Evolutionary conservation across 192 early-diverging fungal species (phyloP), one percentile per base, ranked within the genome.

Genomic region (Anaeromyces robustus): DNA sequence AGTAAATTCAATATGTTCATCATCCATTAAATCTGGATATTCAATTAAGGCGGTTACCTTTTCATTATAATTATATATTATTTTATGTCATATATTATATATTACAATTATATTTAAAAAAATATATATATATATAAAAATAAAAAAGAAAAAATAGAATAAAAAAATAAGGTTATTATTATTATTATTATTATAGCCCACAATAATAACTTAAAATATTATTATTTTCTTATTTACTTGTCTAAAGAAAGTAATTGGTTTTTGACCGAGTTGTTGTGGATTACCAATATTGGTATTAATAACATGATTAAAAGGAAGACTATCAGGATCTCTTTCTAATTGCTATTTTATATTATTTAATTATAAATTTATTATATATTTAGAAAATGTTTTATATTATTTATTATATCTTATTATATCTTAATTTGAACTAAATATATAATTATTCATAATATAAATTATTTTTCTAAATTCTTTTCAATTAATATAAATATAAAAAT

Each of bases 241-340:
- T 77, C 97, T 93, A 89, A 97, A 93, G 81, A 99, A 99, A 26
- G 96, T 97, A 84, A 98, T 94, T 29, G 96, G 96, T 83, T 92
- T 90, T 87, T 97, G 94, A 41, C 84, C 85, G 22, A 96, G 89
- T 87, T 94, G 94, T 87, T 96, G 95, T 78, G 95, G 95, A 85
- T 97, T 97, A 82, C 95, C 95, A 83, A 97, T 97, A 83, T 97
- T 97, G 87, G 94, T 94, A 81, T 87, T 87, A 30, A 90, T 90
- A 84, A 97, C 88, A 30, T 86, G 83, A 39, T 85, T 85, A 84
- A 96, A 96, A 13, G 92, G 90, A 39, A 93, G 88, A n/a, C 68
- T 84, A 86, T 80, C 31, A 59, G 30, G 43, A 80, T 43, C 19
- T 68, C 2, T 30, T 80, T 30, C 32, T 30, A 30, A 80, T 80